Evolutionary conservation across 805 yeast genomes (phyloP).

Genomic region (Ogataea degrootiae): DNA sequence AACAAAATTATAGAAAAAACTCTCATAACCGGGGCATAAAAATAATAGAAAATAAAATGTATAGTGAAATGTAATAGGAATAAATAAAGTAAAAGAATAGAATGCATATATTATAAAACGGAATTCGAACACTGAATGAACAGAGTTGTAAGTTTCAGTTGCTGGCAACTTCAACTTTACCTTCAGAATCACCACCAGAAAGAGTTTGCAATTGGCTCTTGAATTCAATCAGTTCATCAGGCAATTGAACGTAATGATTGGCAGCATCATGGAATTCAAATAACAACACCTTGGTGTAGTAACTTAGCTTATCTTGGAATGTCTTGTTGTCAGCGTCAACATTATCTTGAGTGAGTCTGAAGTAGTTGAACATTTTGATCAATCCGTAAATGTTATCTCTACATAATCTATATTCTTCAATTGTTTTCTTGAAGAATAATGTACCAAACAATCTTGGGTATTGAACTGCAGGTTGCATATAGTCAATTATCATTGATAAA

Average conservation of each 20-base stretch:
- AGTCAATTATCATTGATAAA: slow-evolving; percentile 28
- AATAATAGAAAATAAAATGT: no score
- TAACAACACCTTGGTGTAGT: slow-evolving; percentile 26
- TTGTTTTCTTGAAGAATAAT: slow-evolving; percentile 23
- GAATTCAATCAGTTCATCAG: slow-evolving; percentile 26
- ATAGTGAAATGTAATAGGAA: no score
- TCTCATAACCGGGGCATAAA: no score
- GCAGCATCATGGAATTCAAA: slow-evolving; percentile 32
- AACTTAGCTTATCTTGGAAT: slow-evolving; percentile 19
- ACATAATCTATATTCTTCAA: slow-evolving; percentile 31
- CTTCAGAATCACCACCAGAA: no score
- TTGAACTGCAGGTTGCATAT: slow-evolving; percentile 16
- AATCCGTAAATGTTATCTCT: slow-evolving; percentile 33
- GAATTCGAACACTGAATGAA: no score
- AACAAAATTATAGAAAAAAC: no score
- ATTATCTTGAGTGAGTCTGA: slow-evolving; percentile 2
- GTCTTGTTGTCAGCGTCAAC: slow-evolving; percentile 2
- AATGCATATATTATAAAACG: no score
- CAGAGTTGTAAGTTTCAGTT: not conserved
- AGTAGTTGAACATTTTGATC: slow-evolving; percentile 22
- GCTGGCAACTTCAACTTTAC: not conserved
- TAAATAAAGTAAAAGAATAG: no score
- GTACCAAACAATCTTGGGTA: slow-evolving; percentile 15
- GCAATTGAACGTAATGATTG: slow-evolving; percentile 31
- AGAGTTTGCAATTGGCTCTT: slow-evolving; percentile 8